Base-by-base conservation (phyloP, 345 rosid genomes). In the Populus alba region DNA sequence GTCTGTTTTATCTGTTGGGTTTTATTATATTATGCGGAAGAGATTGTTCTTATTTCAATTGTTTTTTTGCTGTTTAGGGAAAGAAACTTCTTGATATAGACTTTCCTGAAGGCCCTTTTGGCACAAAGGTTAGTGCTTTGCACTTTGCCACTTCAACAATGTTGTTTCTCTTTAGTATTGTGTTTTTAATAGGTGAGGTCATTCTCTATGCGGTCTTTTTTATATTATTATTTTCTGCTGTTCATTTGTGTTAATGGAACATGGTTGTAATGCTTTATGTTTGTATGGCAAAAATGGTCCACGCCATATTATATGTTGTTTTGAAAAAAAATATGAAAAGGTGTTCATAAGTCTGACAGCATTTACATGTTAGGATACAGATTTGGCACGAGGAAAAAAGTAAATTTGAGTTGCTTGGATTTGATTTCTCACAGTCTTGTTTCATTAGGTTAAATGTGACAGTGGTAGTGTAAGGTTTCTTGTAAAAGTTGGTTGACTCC, bases 41-140 rank as follows among this genome's bases (percentile, higher is more conserved):
- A 53, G 22, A 33, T 13, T 23, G 22, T 77, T 67, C 35, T 66
- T 53, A 47, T 70, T 67, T 71, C 27, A 8, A 31, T 47, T 79
- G 38, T 8, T 67, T 70, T 75, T 68, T 2, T 51, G 66, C 78
- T 80, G 25, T 62, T 70, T 71, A 96, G 97, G 99, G 99, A 70
- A 94, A 67, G 85, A 79, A 85, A 31, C 31, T 94, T 72, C 93
- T 91, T 68, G 97, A 94, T 39, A 89, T 90, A 33, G 73, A 96
- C 87, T 59, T 70, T 77, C 97, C 98, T 3, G 86, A 61, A 11
- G 95, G 99, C 82, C 97, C 98, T 68, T 96, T 94, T 75, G 98
- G 99, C 77, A 94, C 97, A 5, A 94, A 94, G 95, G 99, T 94
- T 72, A 45, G 94, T 82, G 41, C 35, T 66, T 39, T 37, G 69